Conservation (phyloP, 2,329 filamentous ascomycete genomes). For the Ascochyta rabiei region DNA sequence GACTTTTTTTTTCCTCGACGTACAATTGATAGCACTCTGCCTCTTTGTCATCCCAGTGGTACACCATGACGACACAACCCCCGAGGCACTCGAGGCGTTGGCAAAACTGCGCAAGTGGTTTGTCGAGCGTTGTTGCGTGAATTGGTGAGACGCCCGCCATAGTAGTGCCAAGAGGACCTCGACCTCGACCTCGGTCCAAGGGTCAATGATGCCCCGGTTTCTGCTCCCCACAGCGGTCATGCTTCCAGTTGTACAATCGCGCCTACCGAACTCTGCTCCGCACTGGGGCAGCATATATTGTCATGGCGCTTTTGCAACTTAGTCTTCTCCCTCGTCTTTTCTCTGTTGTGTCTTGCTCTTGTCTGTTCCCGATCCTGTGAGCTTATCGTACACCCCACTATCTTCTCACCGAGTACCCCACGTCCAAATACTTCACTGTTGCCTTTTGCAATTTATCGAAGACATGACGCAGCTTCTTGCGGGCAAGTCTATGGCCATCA, state of each 20-base stretch:
- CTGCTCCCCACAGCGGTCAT: constrained; percentile 18
- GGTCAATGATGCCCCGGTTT: constrained; percentile 21
- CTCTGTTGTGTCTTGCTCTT: background rate
- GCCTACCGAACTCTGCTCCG: constrained; percentile 26
- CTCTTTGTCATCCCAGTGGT: constrained; percentile 71
- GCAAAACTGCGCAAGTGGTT: constrained; percentile 28
- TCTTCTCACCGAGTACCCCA: constrained; percentile 5
- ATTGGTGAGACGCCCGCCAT: constrained; percentile 26
- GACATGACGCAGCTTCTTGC: constrained; percentile 59
- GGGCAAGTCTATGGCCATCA: constrained; percentile 83
- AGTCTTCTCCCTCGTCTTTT: background rate
- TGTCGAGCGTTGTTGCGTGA: constrained; percentile 18
- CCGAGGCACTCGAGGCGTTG: background rate
- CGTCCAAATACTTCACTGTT: background rate
- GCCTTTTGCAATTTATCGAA: constrained; percentile 2
- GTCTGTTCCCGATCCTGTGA: constrained; percentile 3
- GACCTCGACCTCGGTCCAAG: background rate
- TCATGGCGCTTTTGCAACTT: constrained; percentile 15
- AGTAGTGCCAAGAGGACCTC: constrained; percentile 21
- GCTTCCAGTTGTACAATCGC: constrained; percentile 15
- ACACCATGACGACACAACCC: constrained; percentile 42
- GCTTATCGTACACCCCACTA: constrained; percentile 1
- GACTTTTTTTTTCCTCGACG: constrained; percentile 73
- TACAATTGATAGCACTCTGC: constrained; percentile 73
- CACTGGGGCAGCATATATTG: constrained; percentile 17